These are phyloP conservation scores for Leccinum arenicola DNA, from an alignment of 768 basidiomycete genomes.

Conservation along the genomic window DNA sequence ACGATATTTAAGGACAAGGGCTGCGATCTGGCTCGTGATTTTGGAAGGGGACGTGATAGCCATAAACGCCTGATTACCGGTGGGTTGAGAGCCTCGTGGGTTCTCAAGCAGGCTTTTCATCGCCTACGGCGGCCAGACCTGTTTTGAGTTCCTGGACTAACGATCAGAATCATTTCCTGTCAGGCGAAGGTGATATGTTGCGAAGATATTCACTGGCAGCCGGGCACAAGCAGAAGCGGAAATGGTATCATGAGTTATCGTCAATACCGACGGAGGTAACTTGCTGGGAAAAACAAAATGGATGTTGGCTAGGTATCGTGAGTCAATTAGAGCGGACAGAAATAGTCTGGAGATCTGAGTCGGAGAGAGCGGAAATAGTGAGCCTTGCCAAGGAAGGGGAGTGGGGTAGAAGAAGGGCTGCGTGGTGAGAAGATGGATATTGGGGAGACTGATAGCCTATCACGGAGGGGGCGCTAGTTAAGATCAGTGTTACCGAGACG, in stretches of 20 bases:
- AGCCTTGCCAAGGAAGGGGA: slow-evolving; percentile 9
- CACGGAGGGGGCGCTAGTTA: slow-evolving; percentile 2
- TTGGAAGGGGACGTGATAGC: background rate
- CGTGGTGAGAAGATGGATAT: slow-evolving; percentile 13
- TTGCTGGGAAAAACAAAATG: background rate
- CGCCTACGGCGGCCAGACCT: slow-evolving; percentile 10
- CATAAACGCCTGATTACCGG: background rate
- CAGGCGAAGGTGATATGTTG: background rate
- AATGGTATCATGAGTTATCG: background rate
- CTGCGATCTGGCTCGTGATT: slow-evolving; percentile 15
- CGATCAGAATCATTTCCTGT: background rate
- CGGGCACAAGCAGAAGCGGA: background rate
- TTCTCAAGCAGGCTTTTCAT: slow-evolving; percentile 10
- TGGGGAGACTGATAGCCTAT: background rate
- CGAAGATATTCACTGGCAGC: background rate
- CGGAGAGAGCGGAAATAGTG: slow-evolving; percentile 14
- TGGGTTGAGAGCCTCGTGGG: background rate
- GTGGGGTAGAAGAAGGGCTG: slow-evolving; percentile 6
- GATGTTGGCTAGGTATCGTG: slow-evolving; percentile 1
- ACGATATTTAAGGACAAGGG: background rate
- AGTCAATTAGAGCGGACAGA: slow-evolving; percentile 9
- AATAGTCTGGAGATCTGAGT: slow-evolving; percentile 15
- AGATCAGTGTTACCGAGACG: background rate
- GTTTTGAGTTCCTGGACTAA: background rate
- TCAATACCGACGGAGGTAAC: background rate